Evolutionary conservation across 257 asterid species (phyloP), one percentile per base, ranked within the genome.

Genomic region (Asclepias syriaca): DNA sequence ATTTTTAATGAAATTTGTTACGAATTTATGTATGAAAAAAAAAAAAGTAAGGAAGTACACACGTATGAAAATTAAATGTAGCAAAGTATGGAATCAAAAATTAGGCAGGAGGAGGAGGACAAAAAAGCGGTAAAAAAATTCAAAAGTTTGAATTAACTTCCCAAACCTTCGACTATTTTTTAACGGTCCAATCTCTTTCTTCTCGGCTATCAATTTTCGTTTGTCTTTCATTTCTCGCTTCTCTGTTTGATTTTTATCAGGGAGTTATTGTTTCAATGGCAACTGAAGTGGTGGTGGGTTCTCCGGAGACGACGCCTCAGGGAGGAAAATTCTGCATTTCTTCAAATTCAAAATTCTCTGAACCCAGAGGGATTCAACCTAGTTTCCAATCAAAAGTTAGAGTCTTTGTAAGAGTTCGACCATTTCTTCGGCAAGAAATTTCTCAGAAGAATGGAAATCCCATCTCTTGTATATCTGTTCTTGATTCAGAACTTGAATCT

Each of bases 341-440:
- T 8, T 79, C 80, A 81, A 82, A 77, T 29, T 60, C 82, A 49
- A 68, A 61, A 12, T 11, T 48, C 12, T 75, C 58, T 10, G 21
- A 53, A 56, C 15, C 57, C 15, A 83, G 72, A 12, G 14, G 39
- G 51, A n/a, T 51, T 22, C 85, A 74, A 9, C 60, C 81, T 66
- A 27, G 51, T 75, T 68, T 87, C 46, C 67, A 77, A 70, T 80
- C 95, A 0, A 86, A 83, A 78, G 98, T 93, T 21, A 78, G 94
- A 77, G 98, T 93, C 22, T 54, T 93, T 29, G 77, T 85, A 8
- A 81, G 96, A 53, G 84, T 91, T 65, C 93, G 98, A 1, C 96
- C 98, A 46, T 93, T 93, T 78, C 92, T 93, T 74, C 77, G 86
- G n/a, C 82, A 66, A 22, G 95, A 90, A 84, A 74, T 77, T 50